Percentiles rank a stretch among this genome's conserved stretches.
These are phyloP conservation scores for Monosporascus sp. DNA, from an alignment of 2,329 filamentous ascomycete species.

Conservation along the genomic window DNA sequence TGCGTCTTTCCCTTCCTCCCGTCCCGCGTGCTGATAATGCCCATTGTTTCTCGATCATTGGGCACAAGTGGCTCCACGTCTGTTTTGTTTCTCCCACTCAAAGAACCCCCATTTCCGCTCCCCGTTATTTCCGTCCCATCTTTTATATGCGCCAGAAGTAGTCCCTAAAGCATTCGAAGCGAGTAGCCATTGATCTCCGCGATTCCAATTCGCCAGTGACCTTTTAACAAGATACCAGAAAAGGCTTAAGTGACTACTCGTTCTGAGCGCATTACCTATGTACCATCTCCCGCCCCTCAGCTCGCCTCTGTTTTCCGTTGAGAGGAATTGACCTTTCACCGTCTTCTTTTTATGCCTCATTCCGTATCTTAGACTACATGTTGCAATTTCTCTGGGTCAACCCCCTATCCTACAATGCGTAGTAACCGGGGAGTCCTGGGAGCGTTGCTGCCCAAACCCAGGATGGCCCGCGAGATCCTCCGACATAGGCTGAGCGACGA, in stretches of 20 bases:
- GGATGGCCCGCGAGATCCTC: conserved; percentile 28
- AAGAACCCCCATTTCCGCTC: neutral
- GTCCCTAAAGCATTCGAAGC: conserved; percentile 4
- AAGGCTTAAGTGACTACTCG: conserved; percentile 23
- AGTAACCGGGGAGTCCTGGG: conserved; percentile 28
- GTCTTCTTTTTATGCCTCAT: conserved; percentile 16
- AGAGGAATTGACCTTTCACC: neutral
- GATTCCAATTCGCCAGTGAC: conserved; percentile 6
- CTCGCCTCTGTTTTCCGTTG: conserved; percentile 2
- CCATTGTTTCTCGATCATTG: conserved; percentile 25
- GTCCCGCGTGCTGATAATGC: conserved; percentile 15
- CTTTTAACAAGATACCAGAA: neutral
- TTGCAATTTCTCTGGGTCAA: conserved; percentile 21
- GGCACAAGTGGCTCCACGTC: conserved; percentile 20
- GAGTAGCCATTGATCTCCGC: conserved; percentile 10
- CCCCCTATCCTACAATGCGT: conserved; percentile 18
- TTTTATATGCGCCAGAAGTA: conserved; percentile 14
- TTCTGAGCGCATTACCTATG: conserved; percentile 2
- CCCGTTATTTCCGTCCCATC: conserved; percentile 3
- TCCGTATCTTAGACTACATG: conserved; percentile 21
- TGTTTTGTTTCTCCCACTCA: conserved; percentile 12
- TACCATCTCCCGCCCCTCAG: conserved; percentile 23
- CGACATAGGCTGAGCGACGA: conserved; percentile 29
- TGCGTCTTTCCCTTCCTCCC: conserved; percentile 20
- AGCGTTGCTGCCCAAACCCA: conserved; percentile 40